A percentile compares a stretch with the other conserved stretches of the same genome.
Evolutionary conservation across 768 basidiomycete species (phyloP).

Genomic region (Scleroderma citrinum): DNA sequence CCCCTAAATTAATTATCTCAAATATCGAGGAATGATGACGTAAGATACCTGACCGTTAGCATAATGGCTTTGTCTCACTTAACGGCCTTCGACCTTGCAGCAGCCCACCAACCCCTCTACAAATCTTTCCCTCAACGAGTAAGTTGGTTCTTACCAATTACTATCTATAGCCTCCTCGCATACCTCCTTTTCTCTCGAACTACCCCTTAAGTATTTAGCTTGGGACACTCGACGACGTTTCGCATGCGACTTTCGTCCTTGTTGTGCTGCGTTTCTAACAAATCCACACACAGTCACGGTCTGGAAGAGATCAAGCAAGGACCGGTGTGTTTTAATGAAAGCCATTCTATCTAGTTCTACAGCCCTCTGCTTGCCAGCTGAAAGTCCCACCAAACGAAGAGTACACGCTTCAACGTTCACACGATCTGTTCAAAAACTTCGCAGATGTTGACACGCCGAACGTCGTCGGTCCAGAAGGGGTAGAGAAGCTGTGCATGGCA

Average conservation of each 20-base stretch:
- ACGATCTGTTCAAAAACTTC: conserved; percentile 55
- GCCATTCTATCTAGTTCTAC: neutral
- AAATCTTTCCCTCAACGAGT: conserved; percentile 21
- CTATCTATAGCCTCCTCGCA: conserved; percentile 8
- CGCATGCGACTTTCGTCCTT: conserved; percentile 58
- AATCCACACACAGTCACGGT: conserved; percentile 45
- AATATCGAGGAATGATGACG: conserved; percentile 27
- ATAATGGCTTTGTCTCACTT: conserved; percentile 9
- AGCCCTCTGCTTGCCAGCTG: conserved; percentile 1
- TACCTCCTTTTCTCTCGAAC: conserved; percentile 7
- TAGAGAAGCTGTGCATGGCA: conserved; percentile 65
- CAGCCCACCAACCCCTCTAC: conserved; percentile 21
- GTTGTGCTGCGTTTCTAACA: conserved; percentile 59
- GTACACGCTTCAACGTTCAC: conserved; percentile 47
- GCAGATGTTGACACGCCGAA: conserved; percentile 44
- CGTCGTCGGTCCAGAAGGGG: conserved; percentile 67
- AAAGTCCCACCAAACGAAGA: conserved; percentile 16
- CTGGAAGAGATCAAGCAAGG: conserved; percentile 29
- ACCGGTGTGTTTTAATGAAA: conserved; percentile 19
- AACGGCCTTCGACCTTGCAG: conserved; percentile 14
- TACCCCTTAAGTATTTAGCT: conserved; percentile 19
- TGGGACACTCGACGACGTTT: conserved; percentile 26
- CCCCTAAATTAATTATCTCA: neutral
- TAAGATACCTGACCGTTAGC: conserved; percentile 19
- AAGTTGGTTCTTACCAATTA: conserved; percentile 23